A percentile compares a stretch with the other conserved stretches of the same genome.
Evolutionary conservation across 495 filamentous ascomycete genomes (phyloP).

Genomic region (Penicillium taxi): DNA sequence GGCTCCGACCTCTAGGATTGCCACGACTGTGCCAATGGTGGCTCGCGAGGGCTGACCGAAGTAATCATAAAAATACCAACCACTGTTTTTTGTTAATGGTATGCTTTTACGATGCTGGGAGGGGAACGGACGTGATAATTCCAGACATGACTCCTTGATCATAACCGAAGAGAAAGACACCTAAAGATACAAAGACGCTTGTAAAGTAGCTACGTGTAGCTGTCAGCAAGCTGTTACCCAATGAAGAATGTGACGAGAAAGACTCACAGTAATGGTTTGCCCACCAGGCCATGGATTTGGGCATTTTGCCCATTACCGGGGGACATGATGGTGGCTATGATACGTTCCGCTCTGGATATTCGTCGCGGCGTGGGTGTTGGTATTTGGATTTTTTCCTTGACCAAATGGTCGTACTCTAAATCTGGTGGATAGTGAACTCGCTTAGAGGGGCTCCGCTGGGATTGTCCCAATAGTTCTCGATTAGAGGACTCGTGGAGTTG

Average conservation of each 20-base stretch:
- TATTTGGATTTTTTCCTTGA: slow-evolving; percentile 77
- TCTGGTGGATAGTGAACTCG: slow-evolving; percentile 44
- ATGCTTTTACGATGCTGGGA: background rate
- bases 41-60: slow-evolving; percentile 80
- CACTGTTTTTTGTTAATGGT: slow-evolving; percentile 44
- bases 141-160: slow-evolving; percentile 99
- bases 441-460: slow-evolving; percentile 33
- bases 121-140: slow-evolving; percentile 80
- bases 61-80: slow-evolving; percentile 78
- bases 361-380: slow-evolving; percentile 57
- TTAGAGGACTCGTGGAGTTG: slow-evolving; percentile 55
- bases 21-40: slow-evolving; percentile 90
- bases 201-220: slow-evolving; percentile 72
- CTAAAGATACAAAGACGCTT: slow-evolving; percentile 94
- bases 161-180: slow-evolving; percentile 97
- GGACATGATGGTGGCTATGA: slow-evolving; percentile 78
- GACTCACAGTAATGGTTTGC: slow-evolving; percentile 84
- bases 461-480: slow-evolving; percentile 39
- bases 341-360: slow-evolving; percentile 55
- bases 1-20: slow-evolving; percentile 89
- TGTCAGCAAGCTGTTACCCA: slow-evolving; percentile 24
- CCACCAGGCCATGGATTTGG: slow-evolving; percentile 82
- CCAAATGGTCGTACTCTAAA: slow-evolving; percentile 40
- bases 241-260: background rate
- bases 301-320: slow-evolving; percentile 55